A percentile compares a stretch with the other conserved stretches of the same genome.
Evolutionary conservation across 1,284 basidiomycete genomes (phyloP).

Genomic region (Puccinia coronata): DNA sequence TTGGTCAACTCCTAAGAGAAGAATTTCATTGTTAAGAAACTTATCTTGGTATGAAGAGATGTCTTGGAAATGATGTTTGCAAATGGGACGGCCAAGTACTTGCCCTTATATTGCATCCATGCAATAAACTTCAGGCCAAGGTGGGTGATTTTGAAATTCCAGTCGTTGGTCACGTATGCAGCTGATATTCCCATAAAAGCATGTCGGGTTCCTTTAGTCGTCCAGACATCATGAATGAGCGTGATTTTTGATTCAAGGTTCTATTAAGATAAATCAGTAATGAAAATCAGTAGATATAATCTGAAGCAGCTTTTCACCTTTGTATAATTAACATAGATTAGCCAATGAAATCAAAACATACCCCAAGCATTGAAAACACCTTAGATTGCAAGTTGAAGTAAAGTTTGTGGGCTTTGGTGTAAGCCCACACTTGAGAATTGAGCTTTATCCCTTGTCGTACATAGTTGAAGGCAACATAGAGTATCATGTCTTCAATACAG

Average conservation of each 20-base stretch:
- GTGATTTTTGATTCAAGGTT: background rate
- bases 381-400: background rate
- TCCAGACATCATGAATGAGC: conserved; percentile 25
- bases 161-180: background rate
- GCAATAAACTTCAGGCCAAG: background rate
- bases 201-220: background rate
- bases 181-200: conserved; percentile 1
- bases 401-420: background rate
- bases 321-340: too few species aligned
- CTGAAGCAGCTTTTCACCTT: too few species aligned
- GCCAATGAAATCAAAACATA: too few species aligned
- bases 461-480: background rate
- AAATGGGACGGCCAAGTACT: conserved; percentile 9
- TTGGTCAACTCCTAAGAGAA: too few species aligned
- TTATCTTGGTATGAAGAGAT: conserved; percentile 18
- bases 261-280: background rate
- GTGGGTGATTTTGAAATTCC: background rate
- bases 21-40: too few species aligned
- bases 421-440: background rate
- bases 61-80: conserved; percentile 5
- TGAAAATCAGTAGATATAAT: too few species aligned
- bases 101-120: conserved; percentile 20
- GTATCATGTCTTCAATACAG: background rate
- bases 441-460: background rate
- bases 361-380: background rate